Evolutionary conservation across 352 stramenopile species (phyloP).

Genomic region (Plasmopara halstedii): DNA sequence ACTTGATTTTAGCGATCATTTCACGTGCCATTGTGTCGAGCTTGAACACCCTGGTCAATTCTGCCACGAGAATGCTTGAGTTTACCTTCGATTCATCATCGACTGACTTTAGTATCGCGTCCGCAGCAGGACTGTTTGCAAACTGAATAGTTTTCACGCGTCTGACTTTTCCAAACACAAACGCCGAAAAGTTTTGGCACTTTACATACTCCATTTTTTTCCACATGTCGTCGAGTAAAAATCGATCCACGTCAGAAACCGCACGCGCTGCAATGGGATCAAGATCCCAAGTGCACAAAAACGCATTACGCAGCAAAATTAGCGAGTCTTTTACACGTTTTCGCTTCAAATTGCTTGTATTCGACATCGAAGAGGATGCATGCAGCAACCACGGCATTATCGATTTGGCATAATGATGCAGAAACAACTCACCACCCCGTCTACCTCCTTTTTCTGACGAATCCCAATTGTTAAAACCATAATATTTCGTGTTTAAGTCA

Average conservation of each 20-base stretch:
- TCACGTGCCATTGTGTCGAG: conserved; percentile 75
- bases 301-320: conserved; percentile 63
- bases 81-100: conserved; percentile 57
- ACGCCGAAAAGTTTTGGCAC: conserved; percentile 55
- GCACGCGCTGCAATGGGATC: conserved; percentile 53
- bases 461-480: conserved; percentile 70
- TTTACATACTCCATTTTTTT: conserved; percentile 71
- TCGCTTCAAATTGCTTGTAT: conserved; percentile 40
- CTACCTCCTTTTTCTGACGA: conserved; percentile 59
- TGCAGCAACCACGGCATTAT: conserved; percentile 70
- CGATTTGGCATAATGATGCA: conserved; percentile 78
- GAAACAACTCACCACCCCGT: conserved; percentile 66
- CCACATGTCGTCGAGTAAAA: conserved; percentile 79
- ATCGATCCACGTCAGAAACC: conserved; percentile 64
- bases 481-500: conserved; percentile 70
- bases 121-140: conserved; percentile 49
- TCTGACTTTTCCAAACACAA: conserved; percentile 67
- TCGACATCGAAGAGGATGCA: conserved; percentile 40
- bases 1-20: conserved; percentile 55
- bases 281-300: conserved; percentile 80
- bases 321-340: conserved; percentile 50
- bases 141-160: conserved; percentile 61
- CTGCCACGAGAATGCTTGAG: conserved; percentile 37
- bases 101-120: conserved; percentile 46
- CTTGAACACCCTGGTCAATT: conserved; percentile 69